Percentiles rank a stretch among this genome's conserved stretches.
These are phyloP conservation scores for Fusarium napiforme DNA, from an alignment of 2,329 filamentous ascomycete species.

Conservation along the genomic window DNA sequence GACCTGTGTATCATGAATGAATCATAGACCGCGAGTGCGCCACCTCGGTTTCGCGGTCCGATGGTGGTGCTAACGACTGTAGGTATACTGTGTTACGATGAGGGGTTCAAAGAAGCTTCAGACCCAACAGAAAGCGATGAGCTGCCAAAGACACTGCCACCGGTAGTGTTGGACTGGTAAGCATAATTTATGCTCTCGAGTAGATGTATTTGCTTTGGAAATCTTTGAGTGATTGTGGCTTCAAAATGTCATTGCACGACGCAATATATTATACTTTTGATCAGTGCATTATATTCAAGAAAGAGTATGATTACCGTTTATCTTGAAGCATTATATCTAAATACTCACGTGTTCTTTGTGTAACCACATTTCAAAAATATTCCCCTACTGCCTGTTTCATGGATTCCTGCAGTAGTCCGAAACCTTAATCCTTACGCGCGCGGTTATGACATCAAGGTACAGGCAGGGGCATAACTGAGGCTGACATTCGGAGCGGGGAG, in stretches of 20 bases:
- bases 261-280: fast-evolving
- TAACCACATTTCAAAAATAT: no score
- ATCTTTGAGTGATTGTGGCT: fast-evolving
- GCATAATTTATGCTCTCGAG: fast-evolving
- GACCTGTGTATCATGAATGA: background rate
- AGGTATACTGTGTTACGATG: background rate
- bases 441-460: background rate
- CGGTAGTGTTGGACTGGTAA: fast-evolving
- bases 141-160: background rate
- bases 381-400: no score
- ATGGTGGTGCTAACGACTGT: background rate
- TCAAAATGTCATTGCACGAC: fast-evolving
- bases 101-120: background rate
- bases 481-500: background rate
- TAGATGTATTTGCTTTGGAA: fast-evolving
- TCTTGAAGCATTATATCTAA: no score
- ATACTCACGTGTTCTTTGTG: no score
- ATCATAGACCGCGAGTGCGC: background rate
- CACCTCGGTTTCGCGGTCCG: background rate
- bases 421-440: background rate
- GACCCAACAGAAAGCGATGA: background rate
- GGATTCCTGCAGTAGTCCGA: background rate
- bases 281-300: fast-evolving
- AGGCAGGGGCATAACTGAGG: background rate
- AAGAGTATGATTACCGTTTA: no score